Base-by-base conservation (phyloP, 345 rosid genomes). In the Pugionium cornutum region DNA sequence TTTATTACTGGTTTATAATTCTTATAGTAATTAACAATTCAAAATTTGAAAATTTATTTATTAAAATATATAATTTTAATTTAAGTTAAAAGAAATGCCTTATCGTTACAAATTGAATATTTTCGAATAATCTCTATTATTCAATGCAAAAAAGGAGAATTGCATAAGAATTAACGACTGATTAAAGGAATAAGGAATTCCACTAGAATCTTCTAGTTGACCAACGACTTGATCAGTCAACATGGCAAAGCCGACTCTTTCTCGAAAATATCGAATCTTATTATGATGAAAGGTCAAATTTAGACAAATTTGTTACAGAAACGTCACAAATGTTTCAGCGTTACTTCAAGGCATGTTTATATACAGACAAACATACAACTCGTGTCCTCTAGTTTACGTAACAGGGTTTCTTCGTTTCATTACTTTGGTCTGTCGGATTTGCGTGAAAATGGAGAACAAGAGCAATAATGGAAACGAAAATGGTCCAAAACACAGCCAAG, bases 401-500 rank as follows among this genome's bases (percentile, higher is more conserved):
- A 66, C 43, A 62, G 27, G 18, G 50, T 1, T 32, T 37, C 45
- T 44, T 18, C 18, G 67, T 36, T 52, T 35, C 3, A 2, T 27
- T 51, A 4, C 1, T 9, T 43, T 64, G 7, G 5, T 6, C 7
- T 52, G 50, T 50, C 2, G 30, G 2, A 7, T 7, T 72, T 44
- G 55, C 10, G 29, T 54, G 36, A 2, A 54, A 28, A 74, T 74
- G 77, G 76, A 69, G 71, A 55, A 58, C 48, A 72, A 50, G 54
- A 1, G 10, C 6, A 4, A 3, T 6, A 30, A 26, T 25, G 76
- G 70, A 58, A 67, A 51, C 48, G 69, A 67, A 39, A 71, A 69
- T 4, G 53, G 72, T 66, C 88, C 83, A 2, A 53, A 80, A 54
- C 88, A 87, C 37, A 84, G 83, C 77, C 94, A 87, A 62, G 94